phyloP scores from a whole-genome alignment of 768 basidiomycete genomes.

The Rhodosporidiobolus odoratus region DNA sequence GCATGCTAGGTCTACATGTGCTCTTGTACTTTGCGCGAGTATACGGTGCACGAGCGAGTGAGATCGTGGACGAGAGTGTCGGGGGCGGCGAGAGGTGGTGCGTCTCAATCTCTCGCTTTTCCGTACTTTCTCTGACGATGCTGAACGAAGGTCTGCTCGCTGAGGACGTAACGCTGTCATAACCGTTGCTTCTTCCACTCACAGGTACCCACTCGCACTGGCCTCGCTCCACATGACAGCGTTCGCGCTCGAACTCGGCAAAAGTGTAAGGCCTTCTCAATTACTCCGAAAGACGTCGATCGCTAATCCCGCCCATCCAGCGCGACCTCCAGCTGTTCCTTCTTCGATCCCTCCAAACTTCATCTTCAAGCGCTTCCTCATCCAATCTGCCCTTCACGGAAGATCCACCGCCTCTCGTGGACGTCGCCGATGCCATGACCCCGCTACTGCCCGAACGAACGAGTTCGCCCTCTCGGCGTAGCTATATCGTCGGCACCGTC shows the following conservation, averaged over 20 bases:
- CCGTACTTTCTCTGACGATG: no score
- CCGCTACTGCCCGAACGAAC: not conserved
- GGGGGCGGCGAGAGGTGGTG: slow-evolving; percentile 23
- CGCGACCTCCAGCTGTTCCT: slow-evolving; percentile 37
- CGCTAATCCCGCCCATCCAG: not conserved
- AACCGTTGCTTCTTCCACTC: not conserved
- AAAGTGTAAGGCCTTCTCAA: not conserved
- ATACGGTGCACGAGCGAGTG: slow-evolving; percentile 22
- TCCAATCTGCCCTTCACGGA: not conserved
- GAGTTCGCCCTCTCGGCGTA: no score
- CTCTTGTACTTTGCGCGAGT: slow-evolving; percentile 15
- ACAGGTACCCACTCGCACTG: slow-evolving; percentile 35
- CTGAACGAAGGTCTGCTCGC: no score
- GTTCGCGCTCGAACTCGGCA: slow-evolving; percentile 28
- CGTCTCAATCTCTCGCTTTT: not conserved
- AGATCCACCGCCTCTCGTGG: no score
- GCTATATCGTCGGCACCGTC: no score
- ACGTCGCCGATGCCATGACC: not conserved
- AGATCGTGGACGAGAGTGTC: slow-evolving; percentile 31
- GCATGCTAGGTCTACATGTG: slow-evolving; percentile 28
- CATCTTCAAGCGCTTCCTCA: not conserved
- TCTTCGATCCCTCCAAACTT: slow-evolving; percentile 15
- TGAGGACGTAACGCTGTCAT: not conserved
- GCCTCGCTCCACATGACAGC: slow-evolving; percentile 35
- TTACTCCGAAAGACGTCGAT: not conserved